Evolutionary conservation across 2,329 filamentous ascomycete species (phyloP), one percentile per base, ranked within the genome.

Genomic region (Claviceps capensis): DNA sequence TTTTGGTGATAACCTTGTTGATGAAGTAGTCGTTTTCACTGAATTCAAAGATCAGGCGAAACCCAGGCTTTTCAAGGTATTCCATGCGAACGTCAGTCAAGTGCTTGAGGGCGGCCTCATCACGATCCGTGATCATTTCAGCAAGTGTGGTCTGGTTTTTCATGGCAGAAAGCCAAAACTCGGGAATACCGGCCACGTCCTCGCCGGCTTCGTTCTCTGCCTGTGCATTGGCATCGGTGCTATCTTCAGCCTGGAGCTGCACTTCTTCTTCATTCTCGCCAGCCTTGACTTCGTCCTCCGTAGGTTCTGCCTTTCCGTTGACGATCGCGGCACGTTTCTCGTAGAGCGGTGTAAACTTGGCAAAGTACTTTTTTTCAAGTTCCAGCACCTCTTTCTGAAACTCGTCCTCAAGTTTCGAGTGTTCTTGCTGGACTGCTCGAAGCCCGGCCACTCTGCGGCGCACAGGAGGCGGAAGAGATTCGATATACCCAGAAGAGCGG

Each of bases 161-260:
- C 91, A 98, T 97, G 61, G 94, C 91, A 56, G 91, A 96, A 49
- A 98, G 79, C 93, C 93, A 98, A 79, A 98, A 98, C 73, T 98
- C 93, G 57, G 93, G 93, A 57, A 98, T 96, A 70, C 93, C 93
- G 63, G 82, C 77, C 58, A 85, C 68, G 40, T 69, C 59, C 61
- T 78, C 73, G 52, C 72, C 67, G 59, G 79, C 74, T 58, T 82
- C 76, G 50, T 75, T 71, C 56, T 82, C 73, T 63, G 77, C 72
- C 63, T 81, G 77, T 47, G 68, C 61, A 62, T 76, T 72, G 63
- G 82, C 77, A 55, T 71, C 68, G 52, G 77, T 74, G 22, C 74
- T 74, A 48, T 78, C 73, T 53, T 79, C 75, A 17, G 83, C 82
- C 48, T 88, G 83, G 43, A 86, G 78, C 73, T 95, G 78, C 22